phyloP scores from a whole-genome alignment of 805 yeast species.

The Pichia ethanolica region DNA sequence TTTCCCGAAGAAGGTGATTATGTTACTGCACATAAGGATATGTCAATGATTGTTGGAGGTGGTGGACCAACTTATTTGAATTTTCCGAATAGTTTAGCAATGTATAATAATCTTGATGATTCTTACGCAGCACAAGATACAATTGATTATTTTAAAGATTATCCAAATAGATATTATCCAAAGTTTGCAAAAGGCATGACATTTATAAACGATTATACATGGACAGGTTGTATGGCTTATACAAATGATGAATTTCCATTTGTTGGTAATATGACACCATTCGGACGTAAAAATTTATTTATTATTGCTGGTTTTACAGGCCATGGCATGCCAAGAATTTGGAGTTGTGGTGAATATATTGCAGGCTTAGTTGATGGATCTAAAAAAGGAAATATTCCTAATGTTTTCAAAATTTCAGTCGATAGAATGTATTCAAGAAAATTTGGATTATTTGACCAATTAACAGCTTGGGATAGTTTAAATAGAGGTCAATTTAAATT shows the following conservation, averaged over 20 bases:
- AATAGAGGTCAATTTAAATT: conserved; percentile 6
- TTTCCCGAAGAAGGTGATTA: conserved; percentile 19
- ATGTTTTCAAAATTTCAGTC: conserved; percentile 2
- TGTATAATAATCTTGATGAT: conserved; percentile 29
- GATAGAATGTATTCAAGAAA: conserved; percentile 7
- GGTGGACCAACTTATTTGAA: conserved; percentile 13
- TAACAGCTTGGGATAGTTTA: not conserved
- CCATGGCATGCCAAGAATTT: conserved; percentile 46
- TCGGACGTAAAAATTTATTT: conserved; percentile 25
- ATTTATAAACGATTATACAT: conserved; percentile 27
- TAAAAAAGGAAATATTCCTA: conserved; percentile 4
- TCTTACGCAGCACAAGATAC: conserved; percentile 22
- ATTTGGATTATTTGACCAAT: not conserved
- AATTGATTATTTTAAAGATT: conserved; percentile 21
- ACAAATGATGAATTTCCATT: conserved; percentile 35
- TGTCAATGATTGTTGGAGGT: conserved; percentile 32
- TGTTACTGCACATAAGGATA: conserved; percentile 30
- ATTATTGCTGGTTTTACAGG: conserved; percentile 43
- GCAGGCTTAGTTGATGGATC: conserved; percentile 21
- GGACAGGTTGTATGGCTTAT: conserved; percentile 45
- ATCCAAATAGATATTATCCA: conserved; percentile 24
- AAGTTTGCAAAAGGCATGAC: conserved; percentile 17
- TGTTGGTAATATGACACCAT: conserved; percentile 32
- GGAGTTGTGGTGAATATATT: conserved; percentile 32
- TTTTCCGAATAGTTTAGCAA: conserved; percentile 10